phyloP scores from a whole-genome alignment of 1,139 yeast species.

The Suhomyces guaymorum region DNA sequence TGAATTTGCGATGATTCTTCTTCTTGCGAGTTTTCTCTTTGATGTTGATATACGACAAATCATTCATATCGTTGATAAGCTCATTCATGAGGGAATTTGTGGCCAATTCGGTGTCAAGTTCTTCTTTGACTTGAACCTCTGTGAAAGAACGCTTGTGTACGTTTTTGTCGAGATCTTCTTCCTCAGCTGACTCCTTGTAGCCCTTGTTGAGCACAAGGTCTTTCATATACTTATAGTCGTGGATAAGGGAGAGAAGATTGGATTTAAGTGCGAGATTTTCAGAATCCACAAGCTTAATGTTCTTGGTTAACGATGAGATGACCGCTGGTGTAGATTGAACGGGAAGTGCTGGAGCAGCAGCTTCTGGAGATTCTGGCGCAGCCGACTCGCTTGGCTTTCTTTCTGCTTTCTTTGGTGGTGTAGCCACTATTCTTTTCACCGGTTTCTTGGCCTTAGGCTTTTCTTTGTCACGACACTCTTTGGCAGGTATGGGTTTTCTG shows the following conservation, averaged over 20 bases:
- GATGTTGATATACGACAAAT: conserved; percentile 21
- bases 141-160: conserved; percentile 30
- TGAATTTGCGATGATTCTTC: conserved; percentile 14
- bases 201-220: conserved; percentile 30
- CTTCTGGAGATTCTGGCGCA: not conserved
- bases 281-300: conserved; percentile 31
- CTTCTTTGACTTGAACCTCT: conserved; percentile 21
- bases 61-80: conserved; percentile 31
- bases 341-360: not conserved
- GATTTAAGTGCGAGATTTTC: conserved; percentile 43
- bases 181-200: conserved; percentile 8
- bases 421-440: conserved; percentile 6
- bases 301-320: conserved; percentile 14
- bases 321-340: no score
- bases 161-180: conserved; percentile 12
- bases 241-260: conserved; percentile 39
- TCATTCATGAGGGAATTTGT: conserved; percentile 24
- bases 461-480: conserved; percentile 10
- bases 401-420: conserved; percentile 5
- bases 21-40: conserved; percentile 8
- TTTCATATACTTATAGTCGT: conserved; percentile 44
- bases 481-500: conserved; percentile 20
- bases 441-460: conserved; percentile 7
- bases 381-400: not conserved
- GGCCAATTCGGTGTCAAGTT: conserved; percentile 13